phyloP scores from a whole-genome alignment of 2,329 filamentous ascomycete species.

The Boeremia lycopersici region DNA sequence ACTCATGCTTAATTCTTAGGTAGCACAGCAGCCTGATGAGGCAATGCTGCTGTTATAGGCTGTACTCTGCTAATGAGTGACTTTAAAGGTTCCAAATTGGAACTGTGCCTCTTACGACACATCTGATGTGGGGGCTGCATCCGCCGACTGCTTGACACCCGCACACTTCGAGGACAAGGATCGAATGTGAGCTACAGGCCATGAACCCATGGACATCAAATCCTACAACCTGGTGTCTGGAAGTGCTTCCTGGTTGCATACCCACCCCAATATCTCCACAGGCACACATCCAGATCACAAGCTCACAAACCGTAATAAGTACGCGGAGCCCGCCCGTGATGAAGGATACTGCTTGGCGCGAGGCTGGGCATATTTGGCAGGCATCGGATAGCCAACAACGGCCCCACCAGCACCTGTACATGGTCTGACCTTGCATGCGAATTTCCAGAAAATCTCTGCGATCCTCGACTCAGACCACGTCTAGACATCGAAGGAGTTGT shows the following conservation, averaged over 20 bases:
- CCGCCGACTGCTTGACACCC: neutral
- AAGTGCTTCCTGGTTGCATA: neutral
- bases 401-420: conserved; percentile 5
- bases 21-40: neutral
- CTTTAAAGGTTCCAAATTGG: neutral
- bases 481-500: neutral
- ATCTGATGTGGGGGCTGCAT: neutral
- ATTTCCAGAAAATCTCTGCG: conserved; percentile 6
- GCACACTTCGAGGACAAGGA: neutral
- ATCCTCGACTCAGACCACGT: neutral
- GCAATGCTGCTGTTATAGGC: neutral
- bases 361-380: conserved; percentile 9
- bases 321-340: neutral
- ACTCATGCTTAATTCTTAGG: neutral
- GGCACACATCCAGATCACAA: conserved; percentile 1
- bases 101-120: conserved; percentile 3
- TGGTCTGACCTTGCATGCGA: conserved; percentile 11
- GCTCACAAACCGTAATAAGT: neutral
- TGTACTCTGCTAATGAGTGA: neutral
- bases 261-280: conserved; percentile 2
- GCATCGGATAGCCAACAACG: neutral
- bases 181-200: neutral
- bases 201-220: neutral
- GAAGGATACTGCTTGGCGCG: conserved; percentile 4
- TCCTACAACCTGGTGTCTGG: conserved; percentile 12